Evolutionary conservation across 140 eudicot genomes (phyloP), one percentile per base, ranked within the genome.

Genomic region (Bidens hawaiensis): DNA sequence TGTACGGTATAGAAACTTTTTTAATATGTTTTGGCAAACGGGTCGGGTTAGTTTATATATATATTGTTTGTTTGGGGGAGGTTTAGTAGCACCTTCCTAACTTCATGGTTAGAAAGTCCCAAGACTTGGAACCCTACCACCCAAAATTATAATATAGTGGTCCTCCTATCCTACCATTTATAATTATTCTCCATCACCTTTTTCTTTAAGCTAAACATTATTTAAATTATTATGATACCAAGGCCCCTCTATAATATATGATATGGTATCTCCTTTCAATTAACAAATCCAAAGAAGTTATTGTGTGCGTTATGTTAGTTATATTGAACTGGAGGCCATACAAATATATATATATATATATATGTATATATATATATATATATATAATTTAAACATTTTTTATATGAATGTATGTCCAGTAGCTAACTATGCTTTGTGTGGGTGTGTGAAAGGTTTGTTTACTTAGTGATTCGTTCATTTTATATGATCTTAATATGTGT

Each of bases 91-190:
- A 64, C 25, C 30, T 47, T 73, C 73, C 73, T 65, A 73, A 73
- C 78, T 64, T 65, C 73, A 73, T 73, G 72, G 78, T 73, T 73
- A 73, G 61, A 73, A 65, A 73, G 73, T 64, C 72, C 72, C 67
- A 73, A 73, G 73, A 73, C 78, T 73, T 56, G 62, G 78, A 65
- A 68, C 68, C 78, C 78, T 64, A 73, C 78, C 72, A 65, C 78
- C 73, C 62, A 73, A 65, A n/a, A 56, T 73, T 73, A 73, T 65
- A 73, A 64, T 73, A 73, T 23, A 45, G 78, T 73, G 78, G 78
- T 73, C 78, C 78, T 65, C 14, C 59, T 59, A 73, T 64, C 66
- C 78, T 47, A 65, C 55, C 38, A 47, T 33, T 64, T 55, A 55
- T 56, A 73, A 65, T 73, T 73, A 73, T 73, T 64, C 78, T 73